Evolutionary conservation across 2,329 filamentous ascomycete species (phyloP), one percentile per base, ranked within the genome.

Genomic region (Talaromyces sp.): DNA sequence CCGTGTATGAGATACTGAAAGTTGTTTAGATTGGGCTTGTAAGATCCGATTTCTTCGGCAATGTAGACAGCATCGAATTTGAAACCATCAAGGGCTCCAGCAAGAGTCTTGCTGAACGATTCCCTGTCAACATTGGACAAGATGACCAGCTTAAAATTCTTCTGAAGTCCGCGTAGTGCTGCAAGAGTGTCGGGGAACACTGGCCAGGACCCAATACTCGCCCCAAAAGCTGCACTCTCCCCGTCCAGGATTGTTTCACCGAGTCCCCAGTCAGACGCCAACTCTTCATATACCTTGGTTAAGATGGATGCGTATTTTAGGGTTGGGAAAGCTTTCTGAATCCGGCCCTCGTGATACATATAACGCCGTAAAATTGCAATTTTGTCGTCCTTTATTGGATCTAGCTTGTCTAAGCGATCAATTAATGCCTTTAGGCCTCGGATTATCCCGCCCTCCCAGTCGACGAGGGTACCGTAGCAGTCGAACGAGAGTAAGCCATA

Each of bases 401-500:
- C 4, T 51, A 23, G 30, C 23, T 58, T 58, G 56, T 51, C 44
- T 52, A 58, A 51, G 30, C 56, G 56, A 51, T 58, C 44, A 51
- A 58, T 34, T 28, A 58, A 58, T 52, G 56, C 28, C 28, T 36
- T 51, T 52, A 58, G 18, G 23, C 56, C 56, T 58, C 40, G 56
- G 28, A 58, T 14, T 51, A 58, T 58, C 3, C 56, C 56, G 30
- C 56, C 23, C 30, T 58, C 56, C 56, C 56, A 58, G 56, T 58
- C 56, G 44, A 58, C 44, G 44, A 58, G 56, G 28, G 56, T 58
- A 23, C 56, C 56, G 30, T 58, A 58, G 56, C 56, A 58, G 44
- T 58, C 56, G 33, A 58, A 58, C 31, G 56, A 58, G n/a, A 58
- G 44, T 58, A 58, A 58, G 44, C 51, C 56, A 47, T 58, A 58